Base-by-base conservation (phyloP, 805 yeast species). In the Zygotorulaspora sp. region DNA sequence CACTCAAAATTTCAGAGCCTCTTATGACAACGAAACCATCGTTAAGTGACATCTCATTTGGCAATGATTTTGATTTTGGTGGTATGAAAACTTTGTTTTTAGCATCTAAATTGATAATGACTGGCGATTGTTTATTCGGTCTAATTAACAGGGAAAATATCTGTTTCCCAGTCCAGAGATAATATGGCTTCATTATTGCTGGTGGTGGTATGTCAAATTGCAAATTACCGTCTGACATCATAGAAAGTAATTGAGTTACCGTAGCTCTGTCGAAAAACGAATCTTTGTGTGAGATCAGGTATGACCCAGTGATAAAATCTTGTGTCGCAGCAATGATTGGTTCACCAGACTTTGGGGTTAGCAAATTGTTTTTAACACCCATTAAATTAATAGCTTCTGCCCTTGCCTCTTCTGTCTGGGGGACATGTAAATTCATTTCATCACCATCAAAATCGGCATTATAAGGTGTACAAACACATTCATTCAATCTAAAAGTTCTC, bases 401-500 rank as follows among this genome's bases (percentile, higher is more conserved):
- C 48, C 98, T 71, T 1, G 98, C 97, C 64, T 92, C 98, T 65
- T 92, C 97, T 1, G 97, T 92, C 63, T 92, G 99, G 1, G 98
- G 98, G 31, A 92, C 98, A 60, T 92, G 98, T 57, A 92, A 71
- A 63, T 92, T 92, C 98, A 92, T 92, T 64, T 92, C 98, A 66
- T 92, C 98, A 66, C 98, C 98, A 64, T 92, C 98, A 61, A 92
- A 92, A 75, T 92, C 99, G 26, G 99, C 99, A 62, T 94, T 94
- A 66, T 92, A 92, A 2, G 98, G 98, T 0, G 98, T 92, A 68
- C 98, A 92, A 7, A 92, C 99, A 81, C 98, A 92, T 65, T 92
- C 97, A 60, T 92, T 92, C 51, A 92, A 72, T 50, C 99, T 73
- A 68, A 92, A 86, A 2, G 99, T 92, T 67, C 98, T 75, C 97